A percentile compares a stretch with the other conserved stretches of the same genome.
phyloP scores from a whole-genome alignment of 2,329 filamentous ascomycete genomes.

The Sclerotiophoma versabilis region DNA sequence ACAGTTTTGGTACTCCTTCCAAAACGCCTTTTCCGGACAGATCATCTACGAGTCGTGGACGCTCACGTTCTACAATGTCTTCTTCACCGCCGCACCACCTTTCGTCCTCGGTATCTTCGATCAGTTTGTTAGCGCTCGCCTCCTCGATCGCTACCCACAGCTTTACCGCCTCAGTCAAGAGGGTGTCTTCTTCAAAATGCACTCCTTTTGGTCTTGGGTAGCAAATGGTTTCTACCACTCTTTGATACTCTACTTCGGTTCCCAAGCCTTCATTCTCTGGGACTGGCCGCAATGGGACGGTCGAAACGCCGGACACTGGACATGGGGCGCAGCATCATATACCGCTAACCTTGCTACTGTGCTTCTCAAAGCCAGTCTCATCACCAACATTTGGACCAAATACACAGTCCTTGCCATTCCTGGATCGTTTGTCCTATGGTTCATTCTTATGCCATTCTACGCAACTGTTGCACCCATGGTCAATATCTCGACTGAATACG shows the following conservation, averaged over 20 bases:
- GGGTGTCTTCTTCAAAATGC: constrained; percentile 90
- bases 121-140: constrained; percentile 92
- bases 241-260: constrained; percentile 86
- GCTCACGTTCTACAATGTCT: constrained; percentile 98
- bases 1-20: constrained; percentile 98
- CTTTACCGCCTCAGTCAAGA: constrained; percentile 92
- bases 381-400: constrained; percentile 99
- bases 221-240: constrained; percentile 96
- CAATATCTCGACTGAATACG: constrained; percentile 81
- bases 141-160: constrained; percentile 95
- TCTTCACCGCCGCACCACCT: constrained; percentile 93
- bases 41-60: constrained; percentile 99
- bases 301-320: constrained; percentile 89
- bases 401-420: constrained; percentile 96
- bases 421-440: constrained; percentile 90
- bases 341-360: constrained; percentile 93
- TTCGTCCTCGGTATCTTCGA: constrained; percentile 96
- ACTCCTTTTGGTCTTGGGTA: constrained; percentile 93
- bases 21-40: constrained; percentile 96
- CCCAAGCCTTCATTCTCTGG: constrained; percentile 79
- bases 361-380: constrained; percentile 89
- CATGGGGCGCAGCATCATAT: constrained; percentile 96
- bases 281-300: constrained; percentile 83
- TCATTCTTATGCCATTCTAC: constrained; percentile 87
- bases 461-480: constrained; percentile 84